A percentile compares a stretch with the other conserved stretches of the same genome.
Conservation (phyloP, 2,329 filamentous ascomycete species). For the Xylariaceae sp. region DNA sequence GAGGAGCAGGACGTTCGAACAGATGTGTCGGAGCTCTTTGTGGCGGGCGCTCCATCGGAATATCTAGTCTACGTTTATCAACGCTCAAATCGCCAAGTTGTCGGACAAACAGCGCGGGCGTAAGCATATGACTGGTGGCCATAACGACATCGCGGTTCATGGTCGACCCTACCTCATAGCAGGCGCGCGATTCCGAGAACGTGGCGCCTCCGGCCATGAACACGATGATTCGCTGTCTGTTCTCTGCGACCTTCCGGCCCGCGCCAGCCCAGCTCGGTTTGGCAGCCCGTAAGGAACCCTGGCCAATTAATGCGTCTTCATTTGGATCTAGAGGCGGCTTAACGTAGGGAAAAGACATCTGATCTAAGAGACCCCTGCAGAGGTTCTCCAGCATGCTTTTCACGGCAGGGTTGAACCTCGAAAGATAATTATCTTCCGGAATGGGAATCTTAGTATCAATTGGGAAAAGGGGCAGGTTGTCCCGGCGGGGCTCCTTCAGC, state of each 20-base stretch:
- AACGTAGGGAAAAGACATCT: constrained; percentile 67
- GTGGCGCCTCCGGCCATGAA: constrained; percentile 96
- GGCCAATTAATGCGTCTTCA: constrained; percentile 55
- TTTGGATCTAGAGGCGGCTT: constrained; percentile 65
- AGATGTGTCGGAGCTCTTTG: constrained; percentile 83
- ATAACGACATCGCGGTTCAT: constrained; percentile 82
- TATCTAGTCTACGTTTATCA: constrained; percentile 71
- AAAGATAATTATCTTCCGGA: constrained; percentile 78
- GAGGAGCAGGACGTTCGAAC: constrained; percentile 66
- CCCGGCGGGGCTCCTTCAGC: constrained; percentile 73
- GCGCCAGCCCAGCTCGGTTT: constrained; percentile 95
- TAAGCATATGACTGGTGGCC: constrained; percentile 88
- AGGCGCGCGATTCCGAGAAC: constrained; percentile 83
- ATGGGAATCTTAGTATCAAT: constrained; percentile 56
- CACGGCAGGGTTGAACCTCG: constrained; percentile 77
- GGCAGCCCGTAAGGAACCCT: constrained; percentile 81
- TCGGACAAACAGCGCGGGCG: constrained; percentile 75
- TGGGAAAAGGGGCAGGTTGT: constrained; percentile 67
- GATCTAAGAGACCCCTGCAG: constrained; percentile 65
- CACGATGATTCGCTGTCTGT: constrained; percentile 84
- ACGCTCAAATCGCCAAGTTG: constrained; percentile 78
- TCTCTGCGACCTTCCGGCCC: constrained; percentile 71
- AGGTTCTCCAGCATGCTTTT: constrained; percentile 80
- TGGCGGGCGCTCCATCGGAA: constrained; percentile 77
- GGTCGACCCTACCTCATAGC: constrained; percentile 78